Base-by-base conservation (phyloP, 73 alveolate genomes). In the Paramecium sonneborni region DNA sequence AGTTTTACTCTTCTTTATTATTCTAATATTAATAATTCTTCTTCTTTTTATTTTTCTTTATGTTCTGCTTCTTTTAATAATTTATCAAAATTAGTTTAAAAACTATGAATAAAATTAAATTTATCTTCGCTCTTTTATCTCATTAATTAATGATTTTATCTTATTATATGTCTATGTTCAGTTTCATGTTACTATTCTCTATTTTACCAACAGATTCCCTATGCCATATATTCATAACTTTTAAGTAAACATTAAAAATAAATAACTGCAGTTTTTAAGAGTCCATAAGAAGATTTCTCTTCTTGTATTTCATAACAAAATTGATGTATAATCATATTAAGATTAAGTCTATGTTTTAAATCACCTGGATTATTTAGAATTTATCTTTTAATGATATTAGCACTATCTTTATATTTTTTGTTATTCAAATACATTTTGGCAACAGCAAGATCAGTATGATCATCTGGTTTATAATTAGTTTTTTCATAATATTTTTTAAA, bases 391-490 rank as follows among this genome's bases (percentile, higher is more conserved):
- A 79, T 79, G 5, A 39, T 46, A 23, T 79, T 79, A 5, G 76
- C 72, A 43, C 62, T 41, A 3, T 79, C 90, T 44, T 44, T 20
- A 44, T 79, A 79, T 20, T 44, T 79, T 24, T 44, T 79, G 23
- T 44, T 38, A 28, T 79, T 79, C 4, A 79, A 21, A 46, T 79
- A 39, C 90, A 79, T 79, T 79, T 79, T 30, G 26, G 90, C 90
- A 39, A 39, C 69, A 43, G 76, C 74, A 24, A 79, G 32, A 46
- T 79, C 90, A 21, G 69, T 79, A 44, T 79, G 90, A 20, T 79
- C 90, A 79, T 79, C 90, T 24, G 69, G 72, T 79, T 79, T 79
- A 79, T 79, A 79, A 79, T 79, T 79, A 12, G 90, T 79, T 79
- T 79, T 79, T 15, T 79, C 90, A 79, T 79, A 44, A 79, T 38